These are phyloP conservation scores for Scortechinia acanthostroma DNA, from an alignment of 2,329 filamentous ascomycete species.

Conservation along the genomic window DNA sequence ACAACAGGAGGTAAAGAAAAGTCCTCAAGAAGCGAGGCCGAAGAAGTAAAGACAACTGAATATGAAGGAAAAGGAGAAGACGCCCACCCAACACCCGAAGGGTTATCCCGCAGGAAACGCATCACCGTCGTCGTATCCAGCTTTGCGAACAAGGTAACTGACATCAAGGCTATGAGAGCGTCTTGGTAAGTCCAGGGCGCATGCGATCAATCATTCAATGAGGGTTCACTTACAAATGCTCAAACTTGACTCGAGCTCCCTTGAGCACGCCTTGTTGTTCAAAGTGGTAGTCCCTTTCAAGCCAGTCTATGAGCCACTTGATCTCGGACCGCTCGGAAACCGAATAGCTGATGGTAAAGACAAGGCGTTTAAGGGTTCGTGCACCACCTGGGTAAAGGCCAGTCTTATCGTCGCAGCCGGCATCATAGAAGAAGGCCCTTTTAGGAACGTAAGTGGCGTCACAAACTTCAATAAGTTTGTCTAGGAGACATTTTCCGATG, in stretches of 20 bases:
- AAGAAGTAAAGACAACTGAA: too few species aligned
- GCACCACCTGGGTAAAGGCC: background rate
- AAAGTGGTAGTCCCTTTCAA: background rate
- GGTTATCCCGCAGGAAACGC: too few species aligned
- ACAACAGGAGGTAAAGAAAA: too few species aligned
- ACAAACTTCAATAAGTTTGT: background rate
- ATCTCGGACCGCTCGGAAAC: background rate
- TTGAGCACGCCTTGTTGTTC: background rate
- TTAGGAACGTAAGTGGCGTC: background rate
- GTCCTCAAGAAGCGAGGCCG: too few species aligned
- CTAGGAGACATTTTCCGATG: background rate
- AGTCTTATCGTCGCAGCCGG: background rate
- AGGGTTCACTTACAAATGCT: background rate
- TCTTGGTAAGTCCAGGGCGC: too few species aligned
- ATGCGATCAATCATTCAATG: background rate
- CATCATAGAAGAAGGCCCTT: background rate
- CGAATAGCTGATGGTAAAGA: background rate
- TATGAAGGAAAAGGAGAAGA: too few species aligned
- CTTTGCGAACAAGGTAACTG: constrained; percentile 1
- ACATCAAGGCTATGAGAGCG: background rate
- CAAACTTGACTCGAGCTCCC: background rate
- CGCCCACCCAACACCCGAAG: too few species aligned
- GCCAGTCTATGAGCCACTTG: background rate
- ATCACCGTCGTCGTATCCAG: background rate
- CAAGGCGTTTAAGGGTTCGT: background rate